Evolutionary conservation across 345 rosid genomes (phyloP), one percentile per base, ranked within the genome.

Genomic region (Syzygium jambos): DNA sequence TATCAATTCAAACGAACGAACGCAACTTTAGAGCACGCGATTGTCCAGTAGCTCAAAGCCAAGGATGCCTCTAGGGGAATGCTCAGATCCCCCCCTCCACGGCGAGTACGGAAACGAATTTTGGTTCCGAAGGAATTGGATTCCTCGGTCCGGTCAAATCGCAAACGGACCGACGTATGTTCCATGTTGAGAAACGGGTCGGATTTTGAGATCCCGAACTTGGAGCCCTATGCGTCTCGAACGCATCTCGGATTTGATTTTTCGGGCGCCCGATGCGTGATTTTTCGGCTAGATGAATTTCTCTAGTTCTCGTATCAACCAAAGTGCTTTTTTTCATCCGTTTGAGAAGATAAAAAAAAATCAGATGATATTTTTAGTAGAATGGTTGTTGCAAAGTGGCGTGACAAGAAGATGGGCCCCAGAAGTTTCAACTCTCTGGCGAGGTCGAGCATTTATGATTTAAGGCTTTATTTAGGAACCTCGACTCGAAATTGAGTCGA

Each of bases 21-120:
- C 7, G 3, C 46, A 43, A 1, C 46, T 43, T 5, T 4, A 43
- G 5, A 1, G 46, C 1, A 55, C 27, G 3, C 25, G 4, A 22
- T 9, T 8, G 11, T 4, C 2, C 5, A 2, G 16, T 17, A 1
- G 6, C 78, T 30, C 78, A 0, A 1, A 34, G 78, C 78, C 34
- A 19, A 63, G 77, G 21, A 63, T 30, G 43, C 11, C 41, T 65
- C 12, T 4, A 41, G 3, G 16, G 46, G 78, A 4, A 8, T 68
- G 78, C 78, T 34, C 4, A 11, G 7, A 11, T 17, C 0, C 46
- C 6, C 46, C 46, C 5, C 43, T 6, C 46, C 46, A 6, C 43
- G 6, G 43, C 43, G 4, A 0, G 0, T 2, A 19, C 1, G 25
- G 5, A 16, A 68, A 17, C 22, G 46, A 17, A 34, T 38, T 29